These are phyloP conservation scores for Eucalyptus cladocalyx DNA, from an alignment of 345 rosid genomes.

Conservation along the genomic window DNA sequence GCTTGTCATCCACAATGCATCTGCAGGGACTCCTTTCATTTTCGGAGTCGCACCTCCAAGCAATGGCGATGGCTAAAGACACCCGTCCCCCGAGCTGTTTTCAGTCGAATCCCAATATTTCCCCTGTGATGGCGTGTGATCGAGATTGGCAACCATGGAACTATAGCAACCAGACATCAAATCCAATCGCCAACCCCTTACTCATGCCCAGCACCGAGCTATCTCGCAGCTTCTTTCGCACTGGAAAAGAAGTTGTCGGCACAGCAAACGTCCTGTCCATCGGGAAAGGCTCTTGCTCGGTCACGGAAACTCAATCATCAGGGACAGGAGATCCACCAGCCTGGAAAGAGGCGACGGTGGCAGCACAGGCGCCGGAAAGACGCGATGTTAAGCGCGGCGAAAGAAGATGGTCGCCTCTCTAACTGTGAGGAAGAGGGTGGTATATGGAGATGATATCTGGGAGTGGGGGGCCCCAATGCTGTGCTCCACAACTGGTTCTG, in stretches of 20 bases:
- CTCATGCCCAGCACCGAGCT: not conserved
- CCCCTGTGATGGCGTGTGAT: not conserved
- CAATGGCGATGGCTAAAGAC: not conserved
- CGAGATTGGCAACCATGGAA: not conserved
- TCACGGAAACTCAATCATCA: not conserved
- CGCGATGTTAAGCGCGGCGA: not conserved
- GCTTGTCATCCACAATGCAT: not conserved
- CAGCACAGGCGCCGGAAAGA: not conserved
- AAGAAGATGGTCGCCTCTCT: not conserved
- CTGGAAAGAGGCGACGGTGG: not conserved
- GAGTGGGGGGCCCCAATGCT: fast-evolving
- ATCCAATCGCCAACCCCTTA: not conserved
- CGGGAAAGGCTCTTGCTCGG: not conserved
- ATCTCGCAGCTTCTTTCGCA: not conserved
- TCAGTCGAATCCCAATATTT: not conserved
- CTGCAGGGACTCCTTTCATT: not conserved
- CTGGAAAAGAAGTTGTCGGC: not conserved
- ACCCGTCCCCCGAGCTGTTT: not conserved
- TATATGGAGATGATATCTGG: not conserved
- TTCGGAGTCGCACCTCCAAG: not conserved
- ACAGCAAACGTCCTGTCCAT: not conserved
- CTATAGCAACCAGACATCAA: not conserved
- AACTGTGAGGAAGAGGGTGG: not conserved
- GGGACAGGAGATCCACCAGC: not conserved
- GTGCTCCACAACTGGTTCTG: not conserved